Percentiles rank a stretch among this genome's conserved stretches.
phyloP scores from a whole-genome alignment of 495 filamentous ascomycete genomes.

The Terfezia boudieri region DNA sequence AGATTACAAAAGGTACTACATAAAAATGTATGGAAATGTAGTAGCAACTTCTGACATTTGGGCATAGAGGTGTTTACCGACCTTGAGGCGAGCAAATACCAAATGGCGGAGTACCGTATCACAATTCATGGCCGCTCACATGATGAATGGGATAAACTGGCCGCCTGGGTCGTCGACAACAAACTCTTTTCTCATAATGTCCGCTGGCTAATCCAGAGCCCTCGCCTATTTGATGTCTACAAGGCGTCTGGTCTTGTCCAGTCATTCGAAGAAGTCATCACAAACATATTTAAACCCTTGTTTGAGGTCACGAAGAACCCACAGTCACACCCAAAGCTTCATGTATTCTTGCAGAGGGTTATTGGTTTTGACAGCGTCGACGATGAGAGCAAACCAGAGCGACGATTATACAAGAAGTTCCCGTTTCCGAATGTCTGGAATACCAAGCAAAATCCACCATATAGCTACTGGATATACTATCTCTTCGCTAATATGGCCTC shows the following conservation, averaged over 20 bases:
- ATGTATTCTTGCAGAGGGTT: conserved; percentile 83
- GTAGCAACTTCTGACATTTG: not conserved
- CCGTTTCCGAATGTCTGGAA: conserved; percentile 74
- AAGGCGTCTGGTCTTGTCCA: conserved; percentile 68
- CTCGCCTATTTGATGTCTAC: conserved; percentile 87
- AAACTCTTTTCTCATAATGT: conserved; percentile 95
- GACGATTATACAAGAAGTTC: conserved; percentile 78
- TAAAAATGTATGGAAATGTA: conserved; percentile 1
- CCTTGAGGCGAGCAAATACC: conserved; percentile 94
- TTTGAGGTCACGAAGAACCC: conserved; percentile 90
- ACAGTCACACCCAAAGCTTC: conserved; percentile 67
- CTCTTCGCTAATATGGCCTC: conserved; percentile 86
- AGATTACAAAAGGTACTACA: conserved; percentile 49
- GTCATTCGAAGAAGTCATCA: conserved; percentile 72
- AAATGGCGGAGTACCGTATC: conserved; percentile 98
- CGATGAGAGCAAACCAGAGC: conserved; percentile 90
- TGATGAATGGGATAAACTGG: conserved; percentile 94
- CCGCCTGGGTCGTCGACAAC: conserved; percentile 96
- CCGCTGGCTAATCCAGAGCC: conserved; percentile 90
- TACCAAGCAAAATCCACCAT: conserved; percentile 84
- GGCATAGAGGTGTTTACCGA: conserved; percentile 71
- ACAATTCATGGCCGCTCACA: conserved; percentile 82
- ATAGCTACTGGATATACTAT: conserved; percentile 98
- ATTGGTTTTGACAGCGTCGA: conserved; percentile 96
- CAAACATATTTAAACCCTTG: conserved; percentile 79